Percentiles rank a stretch among this genome's conserved stretches.
Evolutionary conservation across 108 stramenopile genomes (phyloP).

Genomic region (Stephanodiscus minutulus): DNA sequence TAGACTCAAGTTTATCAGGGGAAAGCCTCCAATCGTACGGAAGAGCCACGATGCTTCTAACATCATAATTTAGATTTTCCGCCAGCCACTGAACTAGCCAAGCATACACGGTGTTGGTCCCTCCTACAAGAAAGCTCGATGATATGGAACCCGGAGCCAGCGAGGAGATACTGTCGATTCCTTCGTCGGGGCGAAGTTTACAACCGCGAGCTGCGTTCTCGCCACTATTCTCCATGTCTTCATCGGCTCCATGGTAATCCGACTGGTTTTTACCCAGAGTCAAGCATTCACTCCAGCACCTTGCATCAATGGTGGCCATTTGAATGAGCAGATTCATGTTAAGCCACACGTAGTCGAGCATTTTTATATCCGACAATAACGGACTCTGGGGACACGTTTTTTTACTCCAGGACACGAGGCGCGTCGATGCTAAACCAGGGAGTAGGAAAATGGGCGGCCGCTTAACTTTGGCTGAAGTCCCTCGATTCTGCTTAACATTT

Average conservation of each 20-base stretch:
- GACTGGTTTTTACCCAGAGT: conserved; percentile 75
- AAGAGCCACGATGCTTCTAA: conserved; percentile 75
- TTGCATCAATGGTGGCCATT: conserved; percentile 77
- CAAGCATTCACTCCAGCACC: conserved; percentile 80
- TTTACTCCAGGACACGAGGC: conserved; percentile 81
- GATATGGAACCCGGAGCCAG: conserved; percentile 74
- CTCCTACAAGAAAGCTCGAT: conserved; percentile 66
- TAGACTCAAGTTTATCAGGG: conserved; percentile 70
- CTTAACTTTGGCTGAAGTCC: conserved; percentile 12
- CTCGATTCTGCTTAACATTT: neutral
- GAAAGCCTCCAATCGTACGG: conserved; percentile 89
- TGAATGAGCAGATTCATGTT: conserved; percentile 79
- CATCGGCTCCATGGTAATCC: conserved; percentile 62
- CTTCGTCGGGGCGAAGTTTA: conserved; percentile 89
- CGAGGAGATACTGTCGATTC: conserved; percentile 80
- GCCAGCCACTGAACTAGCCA: conserved; percentile 89
- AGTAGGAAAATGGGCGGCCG: conserved; percentile 86
- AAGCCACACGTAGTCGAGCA: conserved; percentile 87
- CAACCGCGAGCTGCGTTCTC: conserved; percentile 50
- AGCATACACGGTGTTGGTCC: conserved; percentile 86
- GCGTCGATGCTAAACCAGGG: conserved; percentile 83
- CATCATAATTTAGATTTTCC: conserved; percentile 86
- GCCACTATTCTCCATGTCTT: conserved; percentile 14
- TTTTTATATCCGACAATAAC: conserved; percentile 72
- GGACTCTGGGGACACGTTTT: conserved; percentile 64